Base-by-base conservation (phyloP, 192 early-diverging fungal genomes). In the Chytriomyces confervae region DNA sequence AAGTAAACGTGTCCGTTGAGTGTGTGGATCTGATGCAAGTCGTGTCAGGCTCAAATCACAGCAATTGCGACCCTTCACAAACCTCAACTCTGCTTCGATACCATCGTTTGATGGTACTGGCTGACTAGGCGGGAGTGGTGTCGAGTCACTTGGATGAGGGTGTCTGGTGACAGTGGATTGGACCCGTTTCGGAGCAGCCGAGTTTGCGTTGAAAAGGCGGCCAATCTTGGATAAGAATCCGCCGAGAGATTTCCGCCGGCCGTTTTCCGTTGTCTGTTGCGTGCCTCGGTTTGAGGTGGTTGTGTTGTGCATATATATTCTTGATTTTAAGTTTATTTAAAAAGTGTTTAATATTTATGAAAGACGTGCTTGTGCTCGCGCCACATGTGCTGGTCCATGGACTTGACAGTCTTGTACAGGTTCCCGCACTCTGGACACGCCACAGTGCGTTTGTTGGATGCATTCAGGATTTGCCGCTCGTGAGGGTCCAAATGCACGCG, bases 401-500 rank as follows among this genome's bases (percentile, higher is more conserved):
- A 45, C 62, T 76, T 76, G 0, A 47, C 74, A 16, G 74, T 76
- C 36, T 13, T 11, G 27, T 6, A 64, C 74, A 76, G 61, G 24
- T 76, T 76, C 24, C 74, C 62, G 53, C 74, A 76, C 9, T 47
- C 74, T 43, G 6, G n/a, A 76, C 74, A 76, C 8, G 49, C 63
- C 2, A 76, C 63, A 20, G 74, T 76, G 47, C 74, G 2, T 18
- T 47, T 20, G 23, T 76, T 66, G 6, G 13, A 9, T 7, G 27
- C 60, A n/a, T 66, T n/a, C 10, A 66, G 61, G 3, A 23, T 75
- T 7, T 71, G 44, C 5, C 84, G 77, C 57, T 84, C 81, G 3
- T 72, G 66, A 36, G 81, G 78, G n/a, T 80, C 76, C 78, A 84
- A 49, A 62, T 79, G 77, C 13, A 72, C 69, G 5, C 69, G 77